These are phyloP conservation scores for Penicillium goetzii DNA, from an alignment of 495 filamentous ascomycete species.

Conservation along the genomic window DNA sequence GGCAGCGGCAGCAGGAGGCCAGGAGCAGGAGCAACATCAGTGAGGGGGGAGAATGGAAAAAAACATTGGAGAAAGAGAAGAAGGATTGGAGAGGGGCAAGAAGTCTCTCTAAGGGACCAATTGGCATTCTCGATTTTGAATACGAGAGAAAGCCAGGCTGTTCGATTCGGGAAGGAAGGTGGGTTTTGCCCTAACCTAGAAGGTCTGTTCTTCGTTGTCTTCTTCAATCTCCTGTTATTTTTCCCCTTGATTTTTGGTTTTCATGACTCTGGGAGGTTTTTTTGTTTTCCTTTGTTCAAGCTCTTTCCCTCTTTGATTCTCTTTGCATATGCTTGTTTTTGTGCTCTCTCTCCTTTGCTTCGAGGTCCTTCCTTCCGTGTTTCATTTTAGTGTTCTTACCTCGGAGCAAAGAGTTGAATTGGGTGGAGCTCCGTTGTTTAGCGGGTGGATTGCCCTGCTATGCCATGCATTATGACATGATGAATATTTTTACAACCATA, in stretches of 20 bases:
- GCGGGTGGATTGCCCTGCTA: not conserved
- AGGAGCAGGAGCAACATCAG: no score
- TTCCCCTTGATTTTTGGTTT: not conserved
- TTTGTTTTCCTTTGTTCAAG: not conserved
- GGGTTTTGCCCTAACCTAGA: not conserved
- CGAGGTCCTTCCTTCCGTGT: not conserved
- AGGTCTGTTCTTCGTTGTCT: not conserved
- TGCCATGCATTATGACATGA: constrained; percentile 1
- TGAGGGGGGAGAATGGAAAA: not conserved
- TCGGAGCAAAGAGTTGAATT: constrained; percentile 7
- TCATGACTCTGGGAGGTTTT: not conserved
- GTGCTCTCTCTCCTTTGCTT: not conserved
- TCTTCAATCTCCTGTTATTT: not conserved
- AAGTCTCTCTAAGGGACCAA: not conserved
- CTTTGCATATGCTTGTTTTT: not conserved
- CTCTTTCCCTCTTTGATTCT: constrained; percentile 3
- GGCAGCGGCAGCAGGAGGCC: not conserved
- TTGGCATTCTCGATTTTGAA: not conserved
- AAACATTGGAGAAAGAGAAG: not conserved
- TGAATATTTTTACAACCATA: not conserved
- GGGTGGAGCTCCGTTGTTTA: constrained; percentile 1
- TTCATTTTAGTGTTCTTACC: not conserved
- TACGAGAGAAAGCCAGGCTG: not conserved
- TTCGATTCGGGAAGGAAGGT: not conserved
- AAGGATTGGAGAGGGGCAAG: not conserved